Evolutionary conservation across 2,329 filamentous ascomycete genomes (phyloP), one percentile per base, ranked within the genome.

Genomic region (Hypoxylon sp.): DNA sequence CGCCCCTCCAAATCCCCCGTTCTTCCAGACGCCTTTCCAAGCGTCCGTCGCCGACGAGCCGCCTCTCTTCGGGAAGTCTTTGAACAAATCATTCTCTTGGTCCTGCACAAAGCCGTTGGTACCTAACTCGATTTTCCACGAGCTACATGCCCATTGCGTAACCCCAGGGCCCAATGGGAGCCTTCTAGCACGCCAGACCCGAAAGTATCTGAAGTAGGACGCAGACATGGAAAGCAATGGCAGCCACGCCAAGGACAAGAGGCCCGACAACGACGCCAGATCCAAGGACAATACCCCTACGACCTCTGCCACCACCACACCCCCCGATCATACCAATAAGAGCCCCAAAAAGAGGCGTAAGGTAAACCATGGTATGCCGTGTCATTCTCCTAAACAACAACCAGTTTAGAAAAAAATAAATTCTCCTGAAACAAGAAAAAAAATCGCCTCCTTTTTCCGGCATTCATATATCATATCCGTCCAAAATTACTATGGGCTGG

Each of bases 281-380:
- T 72, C 73, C 73, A 77, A 76, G 69, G 75, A 74, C 67, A 69
- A 71, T 68, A 73, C 71, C 63, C 72, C 71, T 68, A 70, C 69
- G 59, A 64, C 65, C 55, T 69, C 72, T 62, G 69, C 64, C 51
- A 64, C 68, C 56, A 68, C 70, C 70, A 72, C 72, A 51, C 68
- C 73, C 59, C 73, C 76, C 28, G 72, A 74, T 67, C 67, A 74
- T 71, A 64, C 69, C 70, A 73, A 72, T 71, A 73, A 85, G 78
- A 91, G 87, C 76, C 89, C 90, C 50, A 94, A 92, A 82, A 94
- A 93, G 84, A 86, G 91, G 80, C 90, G 91, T 83, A 94, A 94
- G 82, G 91, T 94, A 71, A 94, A 93, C 82, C 91, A 94, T 81
- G 91, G 91, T 94, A 87, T 81, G 89, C 79, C 71, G 60, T 73